Conservation (phyloP, 169 alveolate species). For the Miamiensis avidus region DNA sequence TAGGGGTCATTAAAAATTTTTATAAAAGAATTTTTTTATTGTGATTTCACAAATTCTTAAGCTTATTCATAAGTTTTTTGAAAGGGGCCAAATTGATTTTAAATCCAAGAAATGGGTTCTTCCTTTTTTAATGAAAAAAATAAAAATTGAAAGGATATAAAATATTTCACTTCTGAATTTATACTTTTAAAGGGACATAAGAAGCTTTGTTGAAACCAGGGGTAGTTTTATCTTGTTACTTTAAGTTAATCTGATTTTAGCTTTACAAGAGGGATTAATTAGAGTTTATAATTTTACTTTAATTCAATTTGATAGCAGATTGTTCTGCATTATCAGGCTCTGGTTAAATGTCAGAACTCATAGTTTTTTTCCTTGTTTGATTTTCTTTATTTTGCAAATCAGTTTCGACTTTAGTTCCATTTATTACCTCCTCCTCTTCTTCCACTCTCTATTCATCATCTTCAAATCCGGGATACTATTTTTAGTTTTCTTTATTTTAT, state of each 20-base stretch:
- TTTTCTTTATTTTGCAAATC: background rate
- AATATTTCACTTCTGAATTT: too few relatives aligned
- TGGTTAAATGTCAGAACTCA: background rate
- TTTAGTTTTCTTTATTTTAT: too few relatives aligned
- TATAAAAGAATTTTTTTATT: too few relatives aligned
- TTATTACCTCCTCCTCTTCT: too few relatives aligned
- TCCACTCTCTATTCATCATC: too few relatives aligned
- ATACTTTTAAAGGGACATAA: too few relatives aligned
- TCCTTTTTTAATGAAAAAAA: background rate
- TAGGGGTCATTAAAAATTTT: background rate
- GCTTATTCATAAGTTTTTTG: background rate
- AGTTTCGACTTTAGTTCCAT: background rate
- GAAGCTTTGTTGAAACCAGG: background rate
- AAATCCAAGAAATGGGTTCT: background rate
- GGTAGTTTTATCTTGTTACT: background rate
- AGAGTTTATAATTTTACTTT: background rate
- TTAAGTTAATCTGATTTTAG: too few relatives aligned
- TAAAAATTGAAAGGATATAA: background rate
- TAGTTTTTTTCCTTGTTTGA: background rate
- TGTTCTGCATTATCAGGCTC: too few relatives aligned
- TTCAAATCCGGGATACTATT: background rate
- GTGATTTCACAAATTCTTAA: too few relatives aligned
- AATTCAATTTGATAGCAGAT: too few relatives aligned
- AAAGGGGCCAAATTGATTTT: background rate
- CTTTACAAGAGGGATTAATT: too few relatives aligned